Percentiles rank a stretch among this genome's conserved stretches.
phyloP scores from a whole-genome alignment of 768 basidiomycete species.

The Rhizopogon vinicolor region DNA sequence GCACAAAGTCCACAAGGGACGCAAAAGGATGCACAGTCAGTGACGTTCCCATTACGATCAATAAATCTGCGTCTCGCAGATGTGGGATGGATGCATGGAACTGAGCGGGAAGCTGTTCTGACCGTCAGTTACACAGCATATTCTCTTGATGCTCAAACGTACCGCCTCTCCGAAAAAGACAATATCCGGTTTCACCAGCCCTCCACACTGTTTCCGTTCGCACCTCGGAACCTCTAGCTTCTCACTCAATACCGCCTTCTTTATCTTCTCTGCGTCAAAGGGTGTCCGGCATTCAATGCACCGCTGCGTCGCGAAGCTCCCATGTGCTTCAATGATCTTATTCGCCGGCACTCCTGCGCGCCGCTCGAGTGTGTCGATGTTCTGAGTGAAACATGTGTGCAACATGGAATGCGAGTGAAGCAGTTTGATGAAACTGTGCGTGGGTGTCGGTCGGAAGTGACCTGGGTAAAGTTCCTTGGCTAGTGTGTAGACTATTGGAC shows the following conservation, averaged over 20 bases:
- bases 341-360: slow-evolving; percentile 69
- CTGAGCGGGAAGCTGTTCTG: slow-evolving; percentile 57
- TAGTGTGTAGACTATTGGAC: slow-evolving; percentile 70
- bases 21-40: slow-evolving; percentile 88
- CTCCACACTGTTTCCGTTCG: slow-evolving; percentile 43
- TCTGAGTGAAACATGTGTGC: slow-evolving; percentile 82
- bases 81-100: slow-evolving; percentile 58
- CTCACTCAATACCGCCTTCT: slow-evolving; percentile 51
- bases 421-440: slow-evolving; percentile 88
- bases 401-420: slow-evolving; percentile 67
- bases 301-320: slow-evolving; percentile 84
- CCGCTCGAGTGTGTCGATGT: slow-evolving; percentile 90
- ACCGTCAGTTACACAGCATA: neutral
- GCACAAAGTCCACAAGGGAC: slow-evolving; percentile 57
- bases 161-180: slow-evolving; percentile 88
- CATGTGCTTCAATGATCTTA: slow-evolving; percentile 92
- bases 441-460: slow-evolving; percentile 78
- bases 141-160: slow-evolving; percentile 19
- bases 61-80: slow-evolving; percentile 69
- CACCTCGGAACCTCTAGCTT: slow-evolving; percentile 60
- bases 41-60: slow-evolving; percentile 90
- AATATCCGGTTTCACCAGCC: slow-evolving; percentile 89
- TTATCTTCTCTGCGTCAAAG: slow-evolving; percentile 68
- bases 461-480: slow-evolving; percentile 94
- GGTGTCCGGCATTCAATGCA: slow-evolving; percentile 70